Evolutionary conservation across 2,329 filamentous ascomycete genomes (phyloP), one percentile per base, ranked within the genome.

Genomic region (Aureobasidium musti): DNA sequence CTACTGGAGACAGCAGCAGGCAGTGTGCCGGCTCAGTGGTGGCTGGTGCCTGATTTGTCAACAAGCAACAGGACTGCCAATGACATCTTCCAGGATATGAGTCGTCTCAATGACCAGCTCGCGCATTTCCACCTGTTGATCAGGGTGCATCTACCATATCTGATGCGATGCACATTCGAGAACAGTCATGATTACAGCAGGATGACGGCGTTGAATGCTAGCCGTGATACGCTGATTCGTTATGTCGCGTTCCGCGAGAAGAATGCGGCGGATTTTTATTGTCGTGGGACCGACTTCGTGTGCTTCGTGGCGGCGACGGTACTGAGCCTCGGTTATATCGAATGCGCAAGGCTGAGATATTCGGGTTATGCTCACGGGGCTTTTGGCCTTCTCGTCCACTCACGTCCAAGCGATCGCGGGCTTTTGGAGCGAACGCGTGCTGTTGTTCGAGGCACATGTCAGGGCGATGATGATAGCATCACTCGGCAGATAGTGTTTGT

Each of bases 171-270:
- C 2, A 13, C 21, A 23, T 56, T 1, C n/a, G 53, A 39, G n/a
- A 21, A n/a, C 3, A 35, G 2, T 2, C 13, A 39, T 21, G 35
- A 56, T 21, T 56, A 56, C 19, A 56, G 53, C 21, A 56, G 41
- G 21, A 56, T 41, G 53, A 56, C 53, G 17, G 53, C 53, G 5
- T 21, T 56, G 33, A 39, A 56, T n/a, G 53, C 53, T 39, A 56
- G 53, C 21, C 33, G 53, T 0, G 53, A 56, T 35, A 56, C 53
- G 21, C 35, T 56, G 35, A 41, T 4, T 23, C 53, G 53, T 28
- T 56, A 56, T 13, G n/a, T 56, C n/a, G 35, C 21, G 4, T 56
- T 56, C 6, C 53, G 35, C 5, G 11, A 26, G 11, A 41, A 28
- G n/a, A 56, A 56, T 13, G 33, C 33, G 5, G 53, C 33, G 35